Evolutionary conservation across 768 basidiomycete genomes (phyloP), one percentile per base, ranked within the genome.

Genomic region (Suillus cothurnatus): DNA sequence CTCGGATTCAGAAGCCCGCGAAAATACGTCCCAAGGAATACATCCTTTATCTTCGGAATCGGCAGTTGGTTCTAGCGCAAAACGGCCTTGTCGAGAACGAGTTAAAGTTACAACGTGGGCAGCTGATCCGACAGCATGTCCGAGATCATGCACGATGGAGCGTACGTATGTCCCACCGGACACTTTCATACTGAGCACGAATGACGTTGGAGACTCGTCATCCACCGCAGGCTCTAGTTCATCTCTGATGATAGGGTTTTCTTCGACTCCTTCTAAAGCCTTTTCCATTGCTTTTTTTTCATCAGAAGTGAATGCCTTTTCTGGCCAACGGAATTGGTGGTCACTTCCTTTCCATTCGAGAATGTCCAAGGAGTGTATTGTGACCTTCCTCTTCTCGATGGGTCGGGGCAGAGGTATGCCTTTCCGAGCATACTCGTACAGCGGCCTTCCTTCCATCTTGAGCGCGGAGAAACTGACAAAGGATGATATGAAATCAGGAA

Each of bases 141-240:
- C 94, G 9, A 99, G 83, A 75, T 99, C 97, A 74, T 99, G 95
- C 50, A 96, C 91, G 69, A 99, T 91, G 1, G 92, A 95, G 59
- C 97, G 90, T 62, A 99, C 96, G 72, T 99, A 99, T 17, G 97
- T 99, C 47, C 97, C 97, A 32, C 93, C 92, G 11, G 95, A 96
- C 7, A 99, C 97, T 67, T 84, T 91, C 95, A 99, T 97, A 63
- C 85, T 86, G 67, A 99, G 81, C 11, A 90, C 89, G 76, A 99
- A 97, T 26, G 90, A 90, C 1, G 89, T 84, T 1, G 96, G 93
- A 4, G 76, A 71, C 61, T 83, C 79, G 34, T 72, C 71, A 12
- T 75, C 68, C 61, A 71, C 67, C 11, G 58, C 26, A 34, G 65
- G 66, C 31, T 78, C 78, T n/a, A 65, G 66, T 39, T 74, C 73